A percentile compares a stretch with the other conserved stretches of the same genome.
These are phyloP conservation scores for Closterium sp. DNA, from an alignment of 139 green algal species.

Conservation along the genomic window DNA sequence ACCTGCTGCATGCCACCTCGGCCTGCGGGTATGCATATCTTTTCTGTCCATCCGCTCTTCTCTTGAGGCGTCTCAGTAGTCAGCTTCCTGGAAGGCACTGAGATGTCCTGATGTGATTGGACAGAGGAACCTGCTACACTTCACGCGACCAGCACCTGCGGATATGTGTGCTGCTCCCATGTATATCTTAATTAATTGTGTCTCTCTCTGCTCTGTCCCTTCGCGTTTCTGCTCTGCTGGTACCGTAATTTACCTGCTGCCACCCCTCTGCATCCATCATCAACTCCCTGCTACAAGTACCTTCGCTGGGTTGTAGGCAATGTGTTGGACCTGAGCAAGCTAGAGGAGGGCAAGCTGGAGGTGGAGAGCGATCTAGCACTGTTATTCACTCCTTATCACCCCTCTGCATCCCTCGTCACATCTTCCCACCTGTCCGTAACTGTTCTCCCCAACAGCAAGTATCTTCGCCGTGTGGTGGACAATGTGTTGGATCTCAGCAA, in stretches of 20 bases:
- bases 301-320: conserved; percentile 24
- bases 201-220: too few species aligned
- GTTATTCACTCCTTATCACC: too few species aligned
- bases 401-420: background rate
- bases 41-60: too few species aligned
- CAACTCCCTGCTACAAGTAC: background rate
- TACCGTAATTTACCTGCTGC: background rate
- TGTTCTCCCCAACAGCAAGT: background rate
- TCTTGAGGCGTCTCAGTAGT: too few species aligned
- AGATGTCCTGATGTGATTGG: background rate
- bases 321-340: conserved; percentile 38
- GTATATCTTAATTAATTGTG: too few species aligned
- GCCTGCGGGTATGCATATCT: too few species aligned
- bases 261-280: background rate
- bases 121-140: background rate
- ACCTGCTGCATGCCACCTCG: background rate
- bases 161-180: too few species aligned
- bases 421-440: background rate
- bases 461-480: conserved; percentile 31
- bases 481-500: conserved; percentile 42
- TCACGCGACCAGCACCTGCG: too few species aligned
- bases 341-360: conserved; percentile 46
- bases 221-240: too few species aligned
- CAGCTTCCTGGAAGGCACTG: background rate
- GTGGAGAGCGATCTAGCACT: too few species aligned